A percentile compares a stretch with the other conserved stretches of the same genome.
These are phyloP conservation scores for Zymoseptoria ardabiliae DNA, from an alignment of 2,329 filamentous ascomycete species.

Conservation along the genomic window DNA sequence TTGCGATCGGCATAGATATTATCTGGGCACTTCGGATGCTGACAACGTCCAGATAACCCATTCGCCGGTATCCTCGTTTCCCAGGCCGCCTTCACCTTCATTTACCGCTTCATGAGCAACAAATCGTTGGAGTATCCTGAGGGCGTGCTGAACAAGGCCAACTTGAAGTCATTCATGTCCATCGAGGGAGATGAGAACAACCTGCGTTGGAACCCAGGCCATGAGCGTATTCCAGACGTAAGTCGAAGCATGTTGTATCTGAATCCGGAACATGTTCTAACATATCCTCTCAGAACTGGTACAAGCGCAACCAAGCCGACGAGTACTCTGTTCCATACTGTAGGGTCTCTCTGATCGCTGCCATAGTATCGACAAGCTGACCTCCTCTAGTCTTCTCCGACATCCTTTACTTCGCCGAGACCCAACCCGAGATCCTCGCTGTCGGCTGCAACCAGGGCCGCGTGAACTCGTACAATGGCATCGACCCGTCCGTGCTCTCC, in stretches of 20 bases:
- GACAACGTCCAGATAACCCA: constrained; percentile 8
- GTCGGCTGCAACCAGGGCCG: constrained; percentile 33
- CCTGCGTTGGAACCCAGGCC: constrained; percentile 26
- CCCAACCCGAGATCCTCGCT: constrained; percentile 22
- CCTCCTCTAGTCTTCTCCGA: constrained; percentile 22
- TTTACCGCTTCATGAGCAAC: constrained; percentile 36
- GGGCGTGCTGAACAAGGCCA: constrained; percentile 30
- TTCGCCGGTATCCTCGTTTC: constrained; percentile 26
- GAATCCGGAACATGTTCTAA: constrained; percentile 12
- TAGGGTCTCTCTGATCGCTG: background rate
- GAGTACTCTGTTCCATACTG: constrained; percentile 30
- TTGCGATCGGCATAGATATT: background rate
- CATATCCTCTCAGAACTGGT: constrained; percentile 35
- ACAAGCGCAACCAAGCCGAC: constrained; percentile 24
- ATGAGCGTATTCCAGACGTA: constrained; percentile 37
- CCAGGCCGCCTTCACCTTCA: constrained; percentile 27
- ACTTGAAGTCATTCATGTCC: constrained; percentile 36
- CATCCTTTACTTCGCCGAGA: constrained; percentile 22
- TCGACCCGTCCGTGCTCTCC: constrained; percentile 31
- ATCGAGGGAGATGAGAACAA: constrained; percentile 29
- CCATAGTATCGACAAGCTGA: background rate
- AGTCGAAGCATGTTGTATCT: constrained; percentile 13
- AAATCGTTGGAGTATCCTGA: constrained; percentile 33
- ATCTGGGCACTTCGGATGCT: background rate
- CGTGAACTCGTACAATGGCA: constrained; percentile 28